Evolutionary conservation across 441 rosid species (phyloP), one percentile per base, ranked within the genome.

Genomic region (Lepidium campestre): DNA sequence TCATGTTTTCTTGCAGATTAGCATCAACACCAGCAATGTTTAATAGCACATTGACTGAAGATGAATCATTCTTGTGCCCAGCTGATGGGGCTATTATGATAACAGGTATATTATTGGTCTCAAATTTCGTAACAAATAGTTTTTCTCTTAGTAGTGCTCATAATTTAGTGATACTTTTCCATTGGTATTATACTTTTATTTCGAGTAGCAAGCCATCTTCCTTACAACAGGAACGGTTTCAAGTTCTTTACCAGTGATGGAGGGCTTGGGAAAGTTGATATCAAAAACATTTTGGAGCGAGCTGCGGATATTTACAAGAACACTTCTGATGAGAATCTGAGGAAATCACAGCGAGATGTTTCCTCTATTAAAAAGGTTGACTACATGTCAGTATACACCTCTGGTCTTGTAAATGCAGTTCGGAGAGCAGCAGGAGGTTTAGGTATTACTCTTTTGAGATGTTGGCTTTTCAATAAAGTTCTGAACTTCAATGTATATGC

Each of bases 11-110:
- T 49, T 74, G 53, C 65, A 94, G 98, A 70, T 81, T 94, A 79
- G 96, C 99, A 47, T 94, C 99, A 47, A 94, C 99, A 57, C 99
- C 99, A 15, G 99, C 99, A 56, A 94, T 94, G 99, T 94, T 91
- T 68, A 91, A 91, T 79, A 83, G 98, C 80, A 85, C 99, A 14
- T 82, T 91, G 62, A 85, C 96, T 13, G 82, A 84, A 71, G 87
- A 84, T 60, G 88, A 88, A 31, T 58, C 80, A 19, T 75, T 82
- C 79, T 61, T 83, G 56, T 94, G 99, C 77, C 99, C 99, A 40
- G 94, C 78, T 63, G 99, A 94, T 77, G 99, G 99, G 60, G 95
- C 97, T 81, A 83, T 94, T 65, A 94, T 94, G 98, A 90, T 91
- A 59, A 94, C 99, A 73, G 99, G 99, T 94, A 27, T 0, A 18